Conservation (phyloP, 2,329 filamentous ascomycete genomes). For the Cladosporium phlei region DNA sequence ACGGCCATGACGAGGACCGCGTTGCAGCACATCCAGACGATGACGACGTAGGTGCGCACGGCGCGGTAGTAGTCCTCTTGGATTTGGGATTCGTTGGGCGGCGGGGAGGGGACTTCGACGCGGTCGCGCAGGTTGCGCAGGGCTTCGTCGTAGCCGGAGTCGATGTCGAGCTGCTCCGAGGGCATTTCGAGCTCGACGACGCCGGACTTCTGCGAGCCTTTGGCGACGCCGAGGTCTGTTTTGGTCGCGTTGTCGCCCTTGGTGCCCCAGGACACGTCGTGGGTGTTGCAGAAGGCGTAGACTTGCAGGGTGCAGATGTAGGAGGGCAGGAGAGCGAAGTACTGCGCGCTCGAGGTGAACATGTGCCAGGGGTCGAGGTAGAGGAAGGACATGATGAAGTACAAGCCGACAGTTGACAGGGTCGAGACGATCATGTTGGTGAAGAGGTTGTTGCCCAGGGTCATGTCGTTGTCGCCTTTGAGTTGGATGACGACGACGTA, state of each 20-base stretch:
- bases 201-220: conserved; percentile 60
- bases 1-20: conserved; percentile 90
- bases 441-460: conserved; percentile 81
- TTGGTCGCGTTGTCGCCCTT: conserved; percentile 96
- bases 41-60: conserved; percentile 96
- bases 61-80: conserved; percentile 99
- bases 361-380: conserved; percentile 99
- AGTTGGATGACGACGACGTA: conserved; percentile 88
- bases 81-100: conserved; percentile 68
- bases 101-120: conserved; percentile 66
- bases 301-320: conserved; percentile 98
- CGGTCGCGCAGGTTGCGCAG: conserved; percentile 92
- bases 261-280: conserved; percentile 98
- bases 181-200: conserved; percentile 97
- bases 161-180: conserved; percentile 94
- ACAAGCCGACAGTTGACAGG: conserved; percentile 84
- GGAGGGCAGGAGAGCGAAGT: conserved; percentile 83
- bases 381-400: conserved; percentile 92
- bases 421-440: conserved; percentile 90
- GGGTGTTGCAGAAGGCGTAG: conserved; percentile 98
- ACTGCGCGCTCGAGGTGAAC: conserved; percentile 86
- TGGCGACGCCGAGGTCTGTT: conserved; percentile 84
- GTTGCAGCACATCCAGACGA: conserved; percentile 89
- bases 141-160: conserved; percentile 94
- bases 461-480: conserved; percentile 40